phyloP scores from a whole-genome alignment of 148 eudicot genomes.

The Camellia granthamiana region DNA sequence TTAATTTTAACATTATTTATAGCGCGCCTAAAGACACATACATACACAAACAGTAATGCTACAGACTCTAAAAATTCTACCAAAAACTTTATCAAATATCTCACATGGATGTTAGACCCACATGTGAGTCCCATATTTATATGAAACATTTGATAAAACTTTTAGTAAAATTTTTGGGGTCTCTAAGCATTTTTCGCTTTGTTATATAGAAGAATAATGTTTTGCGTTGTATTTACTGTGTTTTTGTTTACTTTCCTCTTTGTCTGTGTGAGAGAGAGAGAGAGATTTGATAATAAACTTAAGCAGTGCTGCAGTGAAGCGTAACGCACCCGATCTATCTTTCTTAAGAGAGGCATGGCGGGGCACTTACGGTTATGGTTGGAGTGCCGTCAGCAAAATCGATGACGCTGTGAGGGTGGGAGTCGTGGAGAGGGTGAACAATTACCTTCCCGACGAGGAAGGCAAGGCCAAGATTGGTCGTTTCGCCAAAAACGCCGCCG shows the following conservation, averaged over 20 bases:
- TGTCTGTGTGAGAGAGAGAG: neutral
- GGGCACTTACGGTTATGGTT: slow-evolving; percentile 16
- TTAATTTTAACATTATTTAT: too few relatives aligned
- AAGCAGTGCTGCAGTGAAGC: slow-evolving; percentile 21
- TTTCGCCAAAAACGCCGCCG: slow-evolving; percentile 27
- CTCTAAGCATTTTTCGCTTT: too few relatives aligned
- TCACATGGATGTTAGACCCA: too few relatives aligned
- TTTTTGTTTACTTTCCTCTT: neutral
- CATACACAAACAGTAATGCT: too few relatives aligned
- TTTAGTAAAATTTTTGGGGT: too few relatives aligned
- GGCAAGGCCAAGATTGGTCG: slow-evolving; percentile 13
- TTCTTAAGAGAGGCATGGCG: slow-evolving; percentile 15
- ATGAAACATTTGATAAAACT: too few relatives aligned
- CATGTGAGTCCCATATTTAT: too few relatives aligned
- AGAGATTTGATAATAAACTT: slow-evolving; percentile 13
- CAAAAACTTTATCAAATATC: too few relatives aligned
- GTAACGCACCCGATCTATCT: slow-evolving; percentile 18
- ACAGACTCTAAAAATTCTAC: too few relatives aligned
- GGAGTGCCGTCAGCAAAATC: slow-evolving; percentile 15
- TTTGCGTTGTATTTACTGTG: too few relatives aligned
- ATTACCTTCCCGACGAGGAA: slow-evolving; percentile 18
- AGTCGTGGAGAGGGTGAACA: slow-evolving; percentile 7
- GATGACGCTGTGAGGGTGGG: slow-evolving; percentile 12
- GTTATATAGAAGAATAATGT: too few relatives aligned
- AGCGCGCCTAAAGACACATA: too few relatives aligned